Conservation (phyloP, 345 rosid species). For the Viola odorata region DNA sequence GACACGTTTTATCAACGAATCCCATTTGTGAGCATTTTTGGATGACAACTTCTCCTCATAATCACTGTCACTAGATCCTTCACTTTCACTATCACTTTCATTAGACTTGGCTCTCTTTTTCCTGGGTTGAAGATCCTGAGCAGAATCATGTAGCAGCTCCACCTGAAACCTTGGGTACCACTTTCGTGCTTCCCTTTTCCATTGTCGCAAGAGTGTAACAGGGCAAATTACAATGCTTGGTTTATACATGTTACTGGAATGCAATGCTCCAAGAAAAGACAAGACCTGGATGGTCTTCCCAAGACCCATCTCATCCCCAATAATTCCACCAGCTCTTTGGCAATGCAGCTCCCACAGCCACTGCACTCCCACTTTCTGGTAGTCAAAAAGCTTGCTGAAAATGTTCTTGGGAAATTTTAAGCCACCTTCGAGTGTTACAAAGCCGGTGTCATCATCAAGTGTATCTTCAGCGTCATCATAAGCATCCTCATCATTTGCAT, state of each 20-base stretch:
- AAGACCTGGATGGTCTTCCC: constrained; percentile 94
- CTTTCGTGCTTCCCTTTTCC: constrained; percentile 91
- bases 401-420: constrained; percentile 69
- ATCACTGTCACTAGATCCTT: constrained; percentile 60
- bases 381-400: constrained; percentile 75
- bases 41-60: constrained; percentile 34
- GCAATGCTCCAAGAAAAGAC: constrained; percentile 91
- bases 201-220: constrained; percentile 83
- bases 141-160: constrained; percentile 91
- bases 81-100: constrained; percentile 73
- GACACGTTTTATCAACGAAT: constrained; percentile 71
- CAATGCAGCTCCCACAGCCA: constrained; percentile 99
- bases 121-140: constrained; percentile 39
- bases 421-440: constrained; percentile 76
- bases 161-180: constrained; percentile 78
- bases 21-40: constrained; percentile 69
- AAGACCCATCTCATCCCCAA: constrained; percentile 99
- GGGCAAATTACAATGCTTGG: constrained; percentile 96
- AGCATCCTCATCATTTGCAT: constrained; percentile 51
- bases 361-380: constrained; percentile 97
- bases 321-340: constrained; percentile 97
- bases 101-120: constrained; percentile 42
- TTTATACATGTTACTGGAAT: constrained; percentile 82
- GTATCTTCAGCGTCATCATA: constrained; percentile 42
- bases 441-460: constrained; percentile 33